Base-by-base conservation (phyloP, 2,329 filamentous ascomycete genomes). In the Apiospora phragmitis region DNA sequence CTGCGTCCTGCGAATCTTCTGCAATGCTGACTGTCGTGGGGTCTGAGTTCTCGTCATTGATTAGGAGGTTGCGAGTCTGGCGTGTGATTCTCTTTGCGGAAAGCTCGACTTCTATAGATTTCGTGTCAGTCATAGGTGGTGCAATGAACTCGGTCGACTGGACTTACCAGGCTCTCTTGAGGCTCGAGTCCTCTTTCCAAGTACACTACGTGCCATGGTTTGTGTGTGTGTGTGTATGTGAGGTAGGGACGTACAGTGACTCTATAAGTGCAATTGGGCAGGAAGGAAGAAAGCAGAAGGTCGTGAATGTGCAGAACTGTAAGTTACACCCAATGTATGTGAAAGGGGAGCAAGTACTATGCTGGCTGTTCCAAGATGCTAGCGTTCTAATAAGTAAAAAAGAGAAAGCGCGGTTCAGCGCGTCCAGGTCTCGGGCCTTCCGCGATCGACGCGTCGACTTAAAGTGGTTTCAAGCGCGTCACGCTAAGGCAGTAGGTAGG, bases 41-140 rank as follows among this genome's bases (percentile, higher is more conserved):
- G 70, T 92, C 90, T 72, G 88, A 84, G 74, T 94, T 93, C 80
- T 94, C 92, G 75, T 93, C 89, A 74, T 91, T 90, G 76, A 88
- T 85, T 29, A 78, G 76, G 73, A 77, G 80, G 73, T 77, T 82
- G 73, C 80, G 83, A 70, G 80, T 83, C 55, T 81, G 79, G 35
- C 84, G 83, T 72, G 86, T 83, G 68, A 83, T 80, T 73, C 85
- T 82, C 74, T 89, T 89, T 51, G 80, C 75, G 55, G 85, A 83
- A 43, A 80, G 75, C 41, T 79, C 74, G 47, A 78, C 78, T 68
- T 79, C 77, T 78, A 38, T 41, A 16, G n/a, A n/a, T 24, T 51
- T n/a, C 24, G 38, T 7, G 67, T 47, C 29, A 71, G 79, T 76
- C 29, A 55, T 26, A 29, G 49, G 49, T 29, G 49, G 24, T 32